phyloP scores from a whole-genome alignment of 1,139 yeast genomes.

The Candida dubliniensis region DNA sequence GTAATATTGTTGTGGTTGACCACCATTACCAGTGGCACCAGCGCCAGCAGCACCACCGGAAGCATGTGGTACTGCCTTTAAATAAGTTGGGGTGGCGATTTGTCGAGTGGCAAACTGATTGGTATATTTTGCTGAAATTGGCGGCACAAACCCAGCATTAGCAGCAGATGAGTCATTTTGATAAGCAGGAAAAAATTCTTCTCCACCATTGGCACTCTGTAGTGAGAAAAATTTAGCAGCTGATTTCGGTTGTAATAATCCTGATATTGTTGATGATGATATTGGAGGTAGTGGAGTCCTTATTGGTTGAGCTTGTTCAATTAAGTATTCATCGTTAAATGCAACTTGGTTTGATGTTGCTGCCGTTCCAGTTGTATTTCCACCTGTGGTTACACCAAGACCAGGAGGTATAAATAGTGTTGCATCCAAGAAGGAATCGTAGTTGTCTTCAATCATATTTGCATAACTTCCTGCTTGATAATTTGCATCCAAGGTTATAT shows the following conservation, averaged over 20 bases:
- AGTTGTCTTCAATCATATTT: conserved; percentile 26
- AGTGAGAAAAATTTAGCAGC: conserved; percentile 8
- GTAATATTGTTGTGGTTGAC: conserved; percentile 14
- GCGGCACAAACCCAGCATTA: conserved; percentile 9
- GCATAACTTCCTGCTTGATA: conserved; percentile 24
- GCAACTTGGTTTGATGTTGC: conserved; percentile 30
- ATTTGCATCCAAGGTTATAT: conserved; percentile 35
- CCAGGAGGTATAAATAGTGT: conserved; percentile 21
- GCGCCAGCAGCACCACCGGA: not conserved
- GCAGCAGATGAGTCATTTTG: conserved; percentile 6
- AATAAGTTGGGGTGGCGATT: conserved; percentile 16
- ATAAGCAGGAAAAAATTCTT: conserved; percentile 19
- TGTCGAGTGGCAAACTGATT: conserved; percentile 10
- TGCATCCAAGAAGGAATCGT: conserved; percentile 32
- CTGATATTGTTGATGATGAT: conserved; percentile 17
- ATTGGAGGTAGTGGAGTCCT: conserved; percentile 25
- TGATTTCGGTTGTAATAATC: conserved; percentile 17
- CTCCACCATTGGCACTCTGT: conserved; percentile 12
- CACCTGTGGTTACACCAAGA: conserved; percentile 2
- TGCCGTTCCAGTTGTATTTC: conserved; percentile 11
- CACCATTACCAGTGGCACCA: not conserved
- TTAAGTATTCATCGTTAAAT: conserved; percentile 44
- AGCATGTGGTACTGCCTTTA: conserved; percentile 9
- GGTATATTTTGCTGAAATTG: conserved; percentile 23
- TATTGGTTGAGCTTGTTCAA: conserved; percentile 49